Evolutionary conservation across 164 flowering plant species (phyloP), one percentile per base, ranked within the genome.

Genomic region (Macadamia integrifolia): DNA sequence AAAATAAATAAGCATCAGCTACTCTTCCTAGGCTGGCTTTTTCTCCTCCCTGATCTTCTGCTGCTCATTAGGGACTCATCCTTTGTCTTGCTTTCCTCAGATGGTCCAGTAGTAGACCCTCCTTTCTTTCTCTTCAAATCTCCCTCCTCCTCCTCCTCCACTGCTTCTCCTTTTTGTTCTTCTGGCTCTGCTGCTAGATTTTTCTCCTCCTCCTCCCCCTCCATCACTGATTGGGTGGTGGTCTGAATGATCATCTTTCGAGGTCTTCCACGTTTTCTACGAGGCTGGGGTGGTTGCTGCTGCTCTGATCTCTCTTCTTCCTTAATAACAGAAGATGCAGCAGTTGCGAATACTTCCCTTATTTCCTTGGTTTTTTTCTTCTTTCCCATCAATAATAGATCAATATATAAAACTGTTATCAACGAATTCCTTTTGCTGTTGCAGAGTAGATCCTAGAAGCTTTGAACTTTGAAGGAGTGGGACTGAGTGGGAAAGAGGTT

Each of bases 1-100:
- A 35, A 35, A 35, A 2, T 35, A 35, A 5, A 5, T 2, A 35
- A 35, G 6, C 58, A 17, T 55, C 23, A 55, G 58, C 58, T 15
- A 6, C 58, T 55, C 58, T 55, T 55, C n/a, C 58, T 18, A 55
- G 58, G 58, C 23, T 55, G n/a, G 58, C 58, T 55, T 55, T 55
- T 55, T 17, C 58, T 14, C 23, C 58, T 55, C 15, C 58, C 58
- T 53, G 23, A 23, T 23, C 23, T 23, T 35, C 40, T 35, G 3
- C 58, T 14, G 58, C 58, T 55, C 23, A 1, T 55, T 17, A n/a
- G 58, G 6, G 3, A 17, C 14, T 23, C 23, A 23, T 53, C 57
- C 57, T 53, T 53, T 14, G 58, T 13, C 58, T 55, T 55, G 58
- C 58, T 14, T 55, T 14, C 0, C 1, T 55, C 58, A 55, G 58